Evolutionary conservation across 768 basidiomycete species (phyloP).

Genomic region (Collybiopsis luxurians): DNA sequence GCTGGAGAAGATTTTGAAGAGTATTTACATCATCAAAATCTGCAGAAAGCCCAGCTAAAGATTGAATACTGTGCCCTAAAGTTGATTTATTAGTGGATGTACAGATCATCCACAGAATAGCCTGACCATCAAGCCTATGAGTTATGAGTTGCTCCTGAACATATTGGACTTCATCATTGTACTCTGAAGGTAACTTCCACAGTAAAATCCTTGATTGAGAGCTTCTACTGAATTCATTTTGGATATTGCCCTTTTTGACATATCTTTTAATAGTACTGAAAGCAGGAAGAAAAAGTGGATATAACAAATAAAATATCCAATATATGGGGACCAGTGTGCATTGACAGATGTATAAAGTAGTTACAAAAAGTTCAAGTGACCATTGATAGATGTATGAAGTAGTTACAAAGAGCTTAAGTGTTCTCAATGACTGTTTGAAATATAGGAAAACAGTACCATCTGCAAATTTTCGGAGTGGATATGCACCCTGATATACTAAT

Average conservation of each 20-base stretch:
- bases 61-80: not conserved
- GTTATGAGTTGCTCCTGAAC: conserved; percentile 5
- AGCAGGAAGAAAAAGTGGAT: no score
- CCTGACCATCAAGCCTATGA: conserved; percentile 11
- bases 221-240: not conserved
- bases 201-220: not conserved
- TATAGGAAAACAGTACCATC: not conserved
- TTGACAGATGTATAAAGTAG: no score
- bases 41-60: not conserved
- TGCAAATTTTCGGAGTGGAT: conserved; percentile 2
- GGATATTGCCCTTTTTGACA: not conserved
- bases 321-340: no score
- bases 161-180: not conserved
- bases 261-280: not conserved
- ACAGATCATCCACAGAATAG: conserved; percentile 7
- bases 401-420: not conserved
- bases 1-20: not conserved
- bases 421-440: no score
- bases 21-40: not conserved
- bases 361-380: no score
- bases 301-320: no score
- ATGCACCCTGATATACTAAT: conserved; percentile 9
- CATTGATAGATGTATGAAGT: not conserved
- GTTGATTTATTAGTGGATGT: conserved; percentile 11
- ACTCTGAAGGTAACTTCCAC: not conserved